Conservation (phyloP, 2,329 filamentous ascomycete genomes). For the Ophioceras dolichostomum region DNA sequence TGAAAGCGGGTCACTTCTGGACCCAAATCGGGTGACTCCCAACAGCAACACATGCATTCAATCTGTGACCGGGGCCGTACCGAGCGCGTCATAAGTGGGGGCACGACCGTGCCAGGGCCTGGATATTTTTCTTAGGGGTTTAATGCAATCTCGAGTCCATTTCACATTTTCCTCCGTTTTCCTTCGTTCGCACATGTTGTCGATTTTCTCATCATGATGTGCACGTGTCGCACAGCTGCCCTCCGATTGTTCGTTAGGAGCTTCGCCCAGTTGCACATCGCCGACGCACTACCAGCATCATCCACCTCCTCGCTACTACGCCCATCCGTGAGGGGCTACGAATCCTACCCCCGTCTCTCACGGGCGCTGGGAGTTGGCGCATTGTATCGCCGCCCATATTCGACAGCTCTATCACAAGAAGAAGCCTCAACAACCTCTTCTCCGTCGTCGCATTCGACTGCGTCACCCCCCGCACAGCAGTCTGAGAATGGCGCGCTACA, state of each 20-base stretch:
- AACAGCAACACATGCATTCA: too few relatives aligned
- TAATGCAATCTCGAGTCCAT: too few relatives aligned
- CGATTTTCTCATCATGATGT: constrained; percentile 1
- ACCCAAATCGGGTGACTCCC: too few relatives aligned
- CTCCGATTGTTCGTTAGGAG: constrained; percentile 1
- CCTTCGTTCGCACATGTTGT: too few relatives aligned
- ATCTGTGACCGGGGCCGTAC: too few relatives aligned
- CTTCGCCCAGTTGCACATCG: constrained; percentile 1
- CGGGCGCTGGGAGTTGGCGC: not conserved
- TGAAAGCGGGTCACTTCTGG: too few relatives aligned
- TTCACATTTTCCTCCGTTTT: too few relatives aligned
- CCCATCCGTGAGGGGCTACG: too few relatives aligned
- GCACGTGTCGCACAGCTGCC: constrained; percentile 1
- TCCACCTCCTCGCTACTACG: not conserved
- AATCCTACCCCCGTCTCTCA: not conserved
- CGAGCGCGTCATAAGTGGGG: too few relatives aligned
- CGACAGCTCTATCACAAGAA: not conserved
- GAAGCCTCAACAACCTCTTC: too few relatives aligned
- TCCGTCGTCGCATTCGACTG: not conserved
- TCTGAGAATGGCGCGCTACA: not conserved
- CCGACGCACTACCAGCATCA: not conserved
- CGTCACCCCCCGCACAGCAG: not conserved
- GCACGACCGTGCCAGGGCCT: too few relatives aligned
- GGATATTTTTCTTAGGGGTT: too few relatives aligned
- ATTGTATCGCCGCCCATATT: not conserved